A percentile compares a stretch with the other conserved stretches of the same genome.
These are phyloP conservation scores for Stachybotrys echinatus DNA, from an alignment of 2,329 filamentous ascomycete genomes.

Conservation along the genomic window DNA sequence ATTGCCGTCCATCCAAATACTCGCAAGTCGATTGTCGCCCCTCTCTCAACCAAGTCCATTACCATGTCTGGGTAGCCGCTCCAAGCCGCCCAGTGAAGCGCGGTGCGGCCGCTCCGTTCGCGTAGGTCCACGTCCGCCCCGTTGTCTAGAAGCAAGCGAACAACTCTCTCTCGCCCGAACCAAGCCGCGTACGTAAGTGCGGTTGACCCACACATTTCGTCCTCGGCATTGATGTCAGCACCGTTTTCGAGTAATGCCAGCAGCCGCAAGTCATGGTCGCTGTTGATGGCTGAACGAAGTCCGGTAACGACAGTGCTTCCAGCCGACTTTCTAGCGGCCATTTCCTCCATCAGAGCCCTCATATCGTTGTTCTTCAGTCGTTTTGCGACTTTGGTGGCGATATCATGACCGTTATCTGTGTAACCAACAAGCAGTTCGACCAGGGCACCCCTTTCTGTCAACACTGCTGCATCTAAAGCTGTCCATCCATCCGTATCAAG, in stretches of 20 bases:
- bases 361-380: constrained; percentile 4
- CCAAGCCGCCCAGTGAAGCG: constrained; percentile 6
- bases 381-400: constrained; percentile 1
- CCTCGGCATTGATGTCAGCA: constrained; percentile 7
- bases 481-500: constrained; percentile 8
- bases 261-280: constrained; percentile 5
- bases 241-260: constrained; percentile 5
- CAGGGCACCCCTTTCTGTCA: constrained; percentile 1
- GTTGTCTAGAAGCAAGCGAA: constrained; percentile 6
- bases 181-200: constrained; percentile 6
- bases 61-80: constrained; percentile 4
- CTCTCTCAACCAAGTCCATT: constrained; percentile 2
- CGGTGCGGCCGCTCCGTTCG: constrained; percentile 5
- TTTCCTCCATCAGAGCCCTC: constrained; percentile 6
- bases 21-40: constrained; percentile 3
- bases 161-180: constrained; percentile 4
- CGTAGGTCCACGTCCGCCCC: constrained; percentile 6
- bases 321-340: constrained; percentile 8
- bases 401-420: constrained; percentile 2
- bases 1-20: constrained; percentile 7
- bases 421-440: constrained; percentile 1
- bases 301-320: constrained; percentile 9
- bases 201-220: constrained; percentile 5
- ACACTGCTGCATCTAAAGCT: constrained; percentile 6
- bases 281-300: constrained; percentile 10